Evolutionary conservation across 805 yeast genomes (phyloP).

Genomic region (Myxozyma udenii): DNA sequence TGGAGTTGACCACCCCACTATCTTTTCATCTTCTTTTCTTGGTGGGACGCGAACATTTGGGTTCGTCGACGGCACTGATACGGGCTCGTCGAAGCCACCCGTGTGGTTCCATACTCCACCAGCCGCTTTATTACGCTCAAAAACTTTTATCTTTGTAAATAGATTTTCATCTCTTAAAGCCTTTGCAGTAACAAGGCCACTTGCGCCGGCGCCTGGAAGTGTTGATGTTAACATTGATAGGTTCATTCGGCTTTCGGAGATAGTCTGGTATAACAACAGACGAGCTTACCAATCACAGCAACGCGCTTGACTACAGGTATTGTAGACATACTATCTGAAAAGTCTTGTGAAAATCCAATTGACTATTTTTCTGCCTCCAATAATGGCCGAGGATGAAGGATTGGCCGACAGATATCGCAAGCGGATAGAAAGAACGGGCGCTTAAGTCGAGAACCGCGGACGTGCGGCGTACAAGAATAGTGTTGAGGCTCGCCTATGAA

Average conservation of each 20-base stretch:
- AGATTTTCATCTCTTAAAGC: slow-evolving; percentile 54
- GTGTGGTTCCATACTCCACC: slow-evolving; percentile 82
- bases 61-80: slow-evolving; percentile 39
- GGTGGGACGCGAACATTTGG: slow-evolving; percentile 33
- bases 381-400: no score
- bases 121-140: slow-evolving; percentile 54
- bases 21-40: slow-evolving; percentile 24
- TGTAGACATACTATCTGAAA: no score
- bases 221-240: not conserved
- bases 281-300: slow-evolving; percentile 12
- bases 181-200: slow-evolving; percentile 50
- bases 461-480: no score
- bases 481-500: no score
- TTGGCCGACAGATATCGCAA: no score
- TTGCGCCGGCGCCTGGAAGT: slow-evolving; percentile 26
- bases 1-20: slow-evolving; percentile 50
- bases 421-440: no score
- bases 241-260: not conserved
- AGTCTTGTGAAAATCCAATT: no score
- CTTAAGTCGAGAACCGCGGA: no score
- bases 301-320: slow-evolving; percentile 3
- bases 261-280: not conserved
- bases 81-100: slow-evolving; percentile 32
- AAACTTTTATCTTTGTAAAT: slow-evolving; percentile 52
- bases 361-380: no score